A percentile compares a stretch with the other conserved stretches of the same genome.
phyloP scores from a whole-genome alignment of 805 yeast genomes.

The Kockiozyma suomiensis region DNA sequence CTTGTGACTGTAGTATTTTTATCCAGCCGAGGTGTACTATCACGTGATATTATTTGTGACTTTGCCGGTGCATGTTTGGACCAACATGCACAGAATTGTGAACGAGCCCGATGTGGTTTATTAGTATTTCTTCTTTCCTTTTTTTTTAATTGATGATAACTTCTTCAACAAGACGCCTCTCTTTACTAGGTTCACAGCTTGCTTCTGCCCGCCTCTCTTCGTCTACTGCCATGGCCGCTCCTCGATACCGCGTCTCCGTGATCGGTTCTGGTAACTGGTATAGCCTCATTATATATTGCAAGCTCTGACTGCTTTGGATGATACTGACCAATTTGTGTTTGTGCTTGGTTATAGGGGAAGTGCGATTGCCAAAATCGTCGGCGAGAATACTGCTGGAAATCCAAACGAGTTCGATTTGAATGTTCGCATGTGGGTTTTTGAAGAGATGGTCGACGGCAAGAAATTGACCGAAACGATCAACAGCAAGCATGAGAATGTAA shows the following conservation, averaged over 20 bases:
- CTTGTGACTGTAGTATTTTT: too few species aligned
- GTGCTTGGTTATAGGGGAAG: too few species aligned
- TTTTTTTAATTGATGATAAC: neutral
- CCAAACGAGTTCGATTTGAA: slow-evolving; percentile 68
- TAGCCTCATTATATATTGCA: too few species aligned
- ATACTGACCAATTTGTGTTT: too few species aligned
- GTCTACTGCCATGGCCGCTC: slow-evolving; percentile 1
- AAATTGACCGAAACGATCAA: slow-evolving; percentile 90
- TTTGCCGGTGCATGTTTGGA: too few species aligned
- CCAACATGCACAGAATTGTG: too few species aligned
- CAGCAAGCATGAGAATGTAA: slow-evolving; percentile 87
- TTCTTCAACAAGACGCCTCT: neutral
- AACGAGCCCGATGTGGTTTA: too few species aligned
- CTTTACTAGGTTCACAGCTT: neutral
- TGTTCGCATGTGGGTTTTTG: slow-evolving; percentile 97
- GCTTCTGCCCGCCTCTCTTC: slow-evolving; percentile 2
- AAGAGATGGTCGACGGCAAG: slow-evolving; percentile 68
- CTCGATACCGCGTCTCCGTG: slow-evolving; percentile 53
- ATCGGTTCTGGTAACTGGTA: slow-evolving; percentile 97
- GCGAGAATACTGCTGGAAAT: slow-evolving; percentile 79
- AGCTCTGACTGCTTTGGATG: neutral
- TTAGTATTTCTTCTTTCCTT: neutral
- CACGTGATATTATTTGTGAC: too few species aligned
- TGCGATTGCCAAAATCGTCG: slow-evolving; percentile 91
- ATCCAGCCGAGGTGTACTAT: too few species aligned